A percentile compares a stretch with the other conserved stretches of the same genome.
Evolutionary conservation across 2,329 filamentous ascomycete species (phyloP).

Genomic region (Ophiostoma himal-ulmi): DNA sequence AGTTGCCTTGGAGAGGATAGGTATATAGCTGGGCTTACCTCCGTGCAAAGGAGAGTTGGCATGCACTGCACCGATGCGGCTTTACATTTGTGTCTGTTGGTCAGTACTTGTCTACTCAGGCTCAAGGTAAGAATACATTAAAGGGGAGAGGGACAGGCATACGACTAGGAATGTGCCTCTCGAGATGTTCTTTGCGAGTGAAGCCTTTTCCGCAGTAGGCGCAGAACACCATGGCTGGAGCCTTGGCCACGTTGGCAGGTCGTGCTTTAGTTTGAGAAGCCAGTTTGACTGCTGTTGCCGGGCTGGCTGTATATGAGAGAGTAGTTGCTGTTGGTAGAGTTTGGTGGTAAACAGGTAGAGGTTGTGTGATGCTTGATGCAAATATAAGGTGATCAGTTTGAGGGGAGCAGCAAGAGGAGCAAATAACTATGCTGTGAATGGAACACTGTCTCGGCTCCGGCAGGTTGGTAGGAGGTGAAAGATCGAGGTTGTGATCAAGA

Average conservation of each 20-base stretch:
- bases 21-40: constrained; percentile 34
- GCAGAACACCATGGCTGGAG: constrained; percentile 41
- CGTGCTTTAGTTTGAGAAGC: constrained; percentile 19
- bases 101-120: constrained; percentile 22
- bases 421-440: constrained; percentile 13
- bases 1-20: not conserved
- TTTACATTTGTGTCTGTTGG: constrained; percentile 50
- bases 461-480: not conserved
- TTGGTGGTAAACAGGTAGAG: not conserved
- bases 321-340: not conserved
- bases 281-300: constrained; percentile 16
- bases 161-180: constrained; percentile 50
- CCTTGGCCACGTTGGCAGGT: constrained; percentile 22
- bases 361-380: constrained; percentile 11
- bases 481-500: not conserved
- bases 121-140: not conserved
- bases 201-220: constrained; percentile 51
- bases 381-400: not conserved
- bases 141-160: constrained; percentile 27
- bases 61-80: constrained; percentile 45
- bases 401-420: not conserved
- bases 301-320: constrained; percentile 6
- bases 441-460: constrained; percentile 17
- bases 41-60: constrained; percentile 46
- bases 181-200: constrained; percentile 52